These are phyloP conservation scores for Sutorius australiensis DNA, from an alignment of 768 basidiomycete genomes.

Conservation along the genomic window DNA sequence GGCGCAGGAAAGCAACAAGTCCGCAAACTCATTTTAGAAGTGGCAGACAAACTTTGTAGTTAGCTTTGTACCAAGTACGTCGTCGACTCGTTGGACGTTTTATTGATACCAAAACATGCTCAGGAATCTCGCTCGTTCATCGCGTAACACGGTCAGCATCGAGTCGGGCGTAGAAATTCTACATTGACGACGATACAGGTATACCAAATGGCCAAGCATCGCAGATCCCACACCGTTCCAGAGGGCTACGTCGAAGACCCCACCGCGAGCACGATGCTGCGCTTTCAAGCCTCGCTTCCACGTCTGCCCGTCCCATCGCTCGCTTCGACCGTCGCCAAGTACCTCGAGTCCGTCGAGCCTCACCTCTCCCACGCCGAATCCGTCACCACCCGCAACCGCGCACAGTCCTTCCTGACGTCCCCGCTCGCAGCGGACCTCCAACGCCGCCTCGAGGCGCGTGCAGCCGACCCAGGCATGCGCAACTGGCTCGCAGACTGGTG, in stretches of 20 bases:
- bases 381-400: constrained; percentile 51
- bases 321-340: constrained; percentile 78
- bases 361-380: constrained; percentile 66
- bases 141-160: constrained; percentile 5
- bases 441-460: constrained; percentile 69
- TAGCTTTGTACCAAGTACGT: not conserved
- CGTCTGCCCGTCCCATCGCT: constrained; percentile 82
- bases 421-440: constrained; percentile 73
- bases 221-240: constrained; percentile 31
- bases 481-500: constrained; percentile 99
- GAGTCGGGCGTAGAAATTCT: not conserved
- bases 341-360: constrained; percentile 81
- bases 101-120: constrained; percentile 1
- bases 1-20: constrained; percentile 64
- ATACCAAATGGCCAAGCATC: constrained; percentile 28
- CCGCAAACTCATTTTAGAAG: constrained; percentile 61
- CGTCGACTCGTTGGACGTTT: not conserved
- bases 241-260: constrained; percentile 52
- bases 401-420: constrained; percentile 66
- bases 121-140: constrained; percentile 14
- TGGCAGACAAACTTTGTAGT: constrained; percentile 41
- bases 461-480: constrained; percentile 49
- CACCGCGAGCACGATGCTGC: constrained; percentile 62
- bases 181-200: not conserved
- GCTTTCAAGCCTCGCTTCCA: constrained; percentile 70